Base-by-base conservation (phyloP, 306 rosid genomes). In the Trichosanthes cucumerina region DNA sequence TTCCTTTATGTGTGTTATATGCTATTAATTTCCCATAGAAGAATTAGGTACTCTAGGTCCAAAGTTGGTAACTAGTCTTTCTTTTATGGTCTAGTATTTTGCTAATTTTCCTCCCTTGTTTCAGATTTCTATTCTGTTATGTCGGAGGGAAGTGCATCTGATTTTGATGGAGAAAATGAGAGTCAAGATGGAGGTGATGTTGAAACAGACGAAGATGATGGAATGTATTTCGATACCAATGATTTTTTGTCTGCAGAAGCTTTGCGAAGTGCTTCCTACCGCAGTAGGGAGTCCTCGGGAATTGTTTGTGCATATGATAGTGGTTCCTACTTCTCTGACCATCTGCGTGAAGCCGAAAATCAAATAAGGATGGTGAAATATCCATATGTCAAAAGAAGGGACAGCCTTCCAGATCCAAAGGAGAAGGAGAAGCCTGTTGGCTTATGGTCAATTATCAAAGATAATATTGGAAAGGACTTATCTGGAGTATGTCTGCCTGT, bases 401-500 rank as follows among this genome's bases (percentile, higher is more conserved):
- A 95, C 82, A 86, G 84, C 81, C 86, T 95, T 76, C 99, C 99
- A 47, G 97, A 92, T 83, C 99, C 97, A 43, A 95, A 89, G 81
- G 99, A 95, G 83, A 95, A 91, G 82, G 99, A 95, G 74, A 95
- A 83, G 83, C 98, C 92, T 13, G 81, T 91, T 76, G 97, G 99
- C 65, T 84, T 92, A 90, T 95, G 99, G 99, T 92, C 99, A 33
- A 92, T 95, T 83, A 95, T 95, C 88, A 95, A 92, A 87, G 99
- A 95, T 82, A 95, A 95, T 80, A 95, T 95, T 43, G 99, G 99
- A 77, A 92, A 92, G 90, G 99, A 95, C 89, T 91, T 95, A 79
- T 95, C 97, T 81, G 99, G 99, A 80, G 99, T 95, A 82, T 95
- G 99, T 84, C 99, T 95, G 79, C 98, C 99, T 80, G 98, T 95